Evolutionary conservation across 2,329 filamentous ascomycete genomes (phyloP).

Genomic region (Pseudocercospora macadamiae): DNA sequence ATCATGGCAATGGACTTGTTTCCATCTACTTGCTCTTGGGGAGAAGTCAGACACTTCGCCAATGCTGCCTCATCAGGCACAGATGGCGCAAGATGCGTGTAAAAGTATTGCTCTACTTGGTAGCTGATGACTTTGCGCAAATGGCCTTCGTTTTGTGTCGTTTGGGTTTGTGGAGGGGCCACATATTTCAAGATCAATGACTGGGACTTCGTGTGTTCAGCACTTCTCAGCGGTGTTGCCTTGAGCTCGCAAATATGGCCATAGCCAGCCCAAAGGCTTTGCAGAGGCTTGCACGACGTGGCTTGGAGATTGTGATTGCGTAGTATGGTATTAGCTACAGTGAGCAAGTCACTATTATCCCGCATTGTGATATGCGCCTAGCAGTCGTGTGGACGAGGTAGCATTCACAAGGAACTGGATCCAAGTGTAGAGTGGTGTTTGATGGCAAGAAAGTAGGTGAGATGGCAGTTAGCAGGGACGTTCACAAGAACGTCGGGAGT

Average conservation of each 20-base stretch:
- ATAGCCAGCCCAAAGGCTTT: constrained; percentile 54
- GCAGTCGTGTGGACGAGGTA: too few relatives aligned
- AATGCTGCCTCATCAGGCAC: constrained; percentile 52
- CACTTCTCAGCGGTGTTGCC: constrained; percentile 38
- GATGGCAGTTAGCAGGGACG: too few relatives aligned
- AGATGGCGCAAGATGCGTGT: constrained; percentile 57
- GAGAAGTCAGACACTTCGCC: constrained; percentile 49
- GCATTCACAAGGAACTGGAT: too few relatives aligned
- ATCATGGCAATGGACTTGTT: constrained; percentile 55
- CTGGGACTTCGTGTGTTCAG: constrained; percentile 14
- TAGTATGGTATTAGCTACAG: background rate
- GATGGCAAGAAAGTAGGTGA: too few relatives aligned
- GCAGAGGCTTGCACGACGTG: constrained; percentile 30
- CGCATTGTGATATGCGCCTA: too few relatives aligned
- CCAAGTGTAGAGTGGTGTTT: too few relatives aligned
- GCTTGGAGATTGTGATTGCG: background rate
- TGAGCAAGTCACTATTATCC: background rate
- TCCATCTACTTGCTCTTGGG: background rate
- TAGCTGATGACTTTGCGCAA: constrained; percentile 69
- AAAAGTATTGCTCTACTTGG: constrained; percentile 69
- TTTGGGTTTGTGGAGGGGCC: constrained; percentile 50
- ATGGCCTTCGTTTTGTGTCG: constrained; percentile 61
- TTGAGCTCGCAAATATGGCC: constrained; percentile 59
- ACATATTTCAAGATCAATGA: constrained; percentile 63
- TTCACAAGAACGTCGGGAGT: too few relatives aligned